Evolutionary conservation across 345 rosid genomes (phyloP), one percentile per base, ranked within the genome.

Genomic region (Sonneratia alba): DNA sequence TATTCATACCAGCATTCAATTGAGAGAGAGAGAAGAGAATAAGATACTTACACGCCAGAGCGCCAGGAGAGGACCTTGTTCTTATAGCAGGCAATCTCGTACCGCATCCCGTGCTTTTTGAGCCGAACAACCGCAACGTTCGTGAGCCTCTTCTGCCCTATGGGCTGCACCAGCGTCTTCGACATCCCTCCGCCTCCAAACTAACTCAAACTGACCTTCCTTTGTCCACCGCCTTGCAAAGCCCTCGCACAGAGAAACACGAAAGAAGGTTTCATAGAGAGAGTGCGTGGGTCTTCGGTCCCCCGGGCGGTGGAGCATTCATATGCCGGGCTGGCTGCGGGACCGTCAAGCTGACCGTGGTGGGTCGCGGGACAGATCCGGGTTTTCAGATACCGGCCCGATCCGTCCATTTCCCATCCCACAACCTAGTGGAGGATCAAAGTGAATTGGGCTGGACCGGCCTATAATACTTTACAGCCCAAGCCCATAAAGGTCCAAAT

Each of bases 31-130:
- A 51, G 45, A 11, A 16, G 45, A 42, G 5, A 74, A 27, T 27
- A 15, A 45, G 38, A 53, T 3, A 74, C 96, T 84, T 80, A 95
- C 99, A 90, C 96, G 81, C 89, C 86, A 19, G 97, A 89, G 67
- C 99, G 99, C 99, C 99, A 95, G 4, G 98, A 95, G 59, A 95
- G 97, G 87, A 95, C 98, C 81, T 95, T 95, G 80, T 95, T 92
- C 86, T 90, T 90, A 88, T 87, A 95, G 78, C 99, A 95, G 73
- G 99, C 98, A 42, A 92, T 92, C 84, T 95, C 99, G 83, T 92
- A 95, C 65, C 99, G 97, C 67, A 82, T 83, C 1, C 99, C 97
- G 62, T 82, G 87, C 77, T 89, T 92, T 75, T 95, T 95, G 70
- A 95, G 84, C 24, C 97, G 93, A 69, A 92, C 98, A 5, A 94